phyloP scores from a whole-genome alignment of 2,329 filamentous ascomycete genomes.

The Beauveria sp. region DNA sequence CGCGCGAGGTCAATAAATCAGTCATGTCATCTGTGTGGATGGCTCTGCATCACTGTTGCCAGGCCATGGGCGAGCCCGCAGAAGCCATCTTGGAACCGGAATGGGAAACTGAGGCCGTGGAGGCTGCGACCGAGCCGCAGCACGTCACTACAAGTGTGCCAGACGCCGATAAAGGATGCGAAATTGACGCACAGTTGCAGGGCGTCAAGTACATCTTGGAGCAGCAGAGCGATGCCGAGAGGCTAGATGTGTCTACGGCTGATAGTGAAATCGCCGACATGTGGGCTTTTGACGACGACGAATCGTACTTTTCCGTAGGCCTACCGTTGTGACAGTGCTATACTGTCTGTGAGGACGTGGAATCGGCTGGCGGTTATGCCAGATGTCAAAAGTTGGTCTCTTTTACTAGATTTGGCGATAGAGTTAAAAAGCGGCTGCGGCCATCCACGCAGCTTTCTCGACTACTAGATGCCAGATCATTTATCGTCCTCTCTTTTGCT shows the following conservation, averaged over 20 bases:
- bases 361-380: no score
- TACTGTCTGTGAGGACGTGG: no score
- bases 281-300: background rate
- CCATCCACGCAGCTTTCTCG: no score
- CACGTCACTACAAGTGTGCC: background rate
- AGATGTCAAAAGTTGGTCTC: no score
- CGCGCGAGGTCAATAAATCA: constrained; percentile 6
- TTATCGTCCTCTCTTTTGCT: no score
- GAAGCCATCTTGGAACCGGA: background rate
- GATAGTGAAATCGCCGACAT: background rate
- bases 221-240: background rate
- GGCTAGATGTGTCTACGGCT: background rate
- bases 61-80: constrained; percentile 6
- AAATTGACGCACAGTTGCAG: background rate
- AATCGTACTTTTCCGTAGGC: background rate
- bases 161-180: background rate
- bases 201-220: background rate
- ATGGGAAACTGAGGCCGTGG: background rate
- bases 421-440: no score
- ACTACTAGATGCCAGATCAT: no score
- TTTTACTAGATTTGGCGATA: no score
- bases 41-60: constrained; percentile 10
- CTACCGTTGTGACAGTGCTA: background rate
- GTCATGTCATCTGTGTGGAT: constrained; percentile 7
- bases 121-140: background rate